Evolutionary conservation across 1,284 basidiomycete species (phyloP).

Genomic region (Irpex sp.): DNA sequence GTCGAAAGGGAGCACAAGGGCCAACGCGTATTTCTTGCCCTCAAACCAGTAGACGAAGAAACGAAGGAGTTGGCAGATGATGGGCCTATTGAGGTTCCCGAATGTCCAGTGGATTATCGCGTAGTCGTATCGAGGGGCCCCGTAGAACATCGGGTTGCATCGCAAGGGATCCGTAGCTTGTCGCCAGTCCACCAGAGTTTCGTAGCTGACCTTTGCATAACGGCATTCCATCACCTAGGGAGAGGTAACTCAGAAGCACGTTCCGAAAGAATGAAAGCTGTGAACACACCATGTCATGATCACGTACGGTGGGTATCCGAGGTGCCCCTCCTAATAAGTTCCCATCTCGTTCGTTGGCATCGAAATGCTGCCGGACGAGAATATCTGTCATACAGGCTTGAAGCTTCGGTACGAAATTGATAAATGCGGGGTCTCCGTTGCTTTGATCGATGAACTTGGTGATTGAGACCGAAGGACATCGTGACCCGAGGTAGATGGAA

Average conservation of each 20-base stretch:
- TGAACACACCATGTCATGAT: neutral
- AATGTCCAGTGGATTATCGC: slow-evolving; percentile 22
- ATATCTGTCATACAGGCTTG: slow-evolving; percentile 10
- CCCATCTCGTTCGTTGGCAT: neutral
- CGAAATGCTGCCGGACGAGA: neutral
- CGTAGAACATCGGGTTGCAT: slow-evolving; percentile 33
- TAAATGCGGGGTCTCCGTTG: slow-evolving; percentile 4
- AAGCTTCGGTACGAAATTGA: slow-evolving; percentile 17
- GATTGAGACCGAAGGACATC: neutral
- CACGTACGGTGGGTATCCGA: neutral
- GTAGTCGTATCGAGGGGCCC: slow-evolving; percentile 29
- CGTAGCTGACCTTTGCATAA: slow-evolving; percentile 31
- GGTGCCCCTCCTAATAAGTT: neutral
- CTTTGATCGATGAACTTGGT: neutral
- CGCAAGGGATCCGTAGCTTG: slow-evolving; percentile 27
- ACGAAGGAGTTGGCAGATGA: neutral
- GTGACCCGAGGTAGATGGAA: slow-evolving; percentile 5
- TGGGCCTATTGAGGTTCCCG: neutral
- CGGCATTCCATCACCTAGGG: slow-evolving; percentile 20
- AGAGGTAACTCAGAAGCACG: neutral
- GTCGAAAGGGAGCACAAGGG: neutral
- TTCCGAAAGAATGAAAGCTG: neutral
- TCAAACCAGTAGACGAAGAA: neutral
- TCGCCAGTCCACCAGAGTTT: slow-evolving; percentile 35
- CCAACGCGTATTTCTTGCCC: neutral